These are phyloP conservation scores for Chlamydomonas sp. DNA, from an alignment of 139 green algal genomes.

Conservation along the genomic window DNA sequence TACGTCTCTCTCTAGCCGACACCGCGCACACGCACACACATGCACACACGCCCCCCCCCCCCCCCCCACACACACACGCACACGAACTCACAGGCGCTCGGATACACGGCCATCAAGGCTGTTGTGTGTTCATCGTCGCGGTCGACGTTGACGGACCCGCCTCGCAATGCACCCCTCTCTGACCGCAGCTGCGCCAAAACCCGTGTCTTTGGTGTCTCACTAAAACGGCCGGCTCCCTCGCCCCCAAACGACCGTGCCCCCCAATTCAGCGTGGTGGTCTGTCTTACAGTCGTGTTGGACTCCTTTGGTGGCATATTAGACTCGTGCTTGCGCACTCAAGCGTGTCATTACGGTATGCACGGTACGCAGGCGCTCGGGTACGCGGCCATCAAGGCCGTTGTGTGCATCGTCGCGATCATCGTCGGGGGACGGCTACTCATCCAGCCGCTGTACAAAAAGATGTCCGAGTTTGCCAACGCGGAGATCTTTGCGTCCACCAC, in stretches of 20 bases:
- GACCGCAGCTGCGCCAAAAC: too few species aligned
- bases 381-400: constrained; percentile 87
- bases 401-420: constrained; percentile 67
- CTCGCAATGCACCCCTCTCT: too few species aligned
- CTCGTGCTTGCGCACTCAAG: too few species aligned
- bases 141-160: constrained; percentile 51
- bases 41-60: not conserved
- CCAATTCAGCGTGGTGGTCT: too few species aligned
- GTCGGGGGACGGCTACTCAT: constrained; percentile 51
- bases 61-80: not conserved
- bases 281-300: too few species aligned
- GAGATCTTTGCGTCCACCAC: constrained; percentile 92
- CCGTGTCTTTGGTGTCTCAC: too few species aligned
- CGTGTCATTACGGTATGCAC: too few species aligned
- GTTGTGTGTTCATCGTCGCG: constrained; percentile 67
- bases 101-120: constrained; percentile 86
- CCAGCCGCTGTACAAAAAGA: constrained; percentile 69
- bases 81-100: constrained; percentile 35
- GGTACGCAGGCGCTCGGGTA: constrained; percentile 60
- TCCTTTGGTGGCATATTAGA: too few species aligned
- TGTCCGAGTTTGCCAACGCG: constrained; percentile 73
- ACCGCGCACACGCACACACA: not conserved
- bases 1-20: too few species aligned
- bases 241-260: too few species aligned
- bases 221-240: too few species aligned